These are phyloP conservation scores for Leishmania aethiopica DNA, from an alignment of 208 protist genomes.

Conservation along the genomic window DNA sequence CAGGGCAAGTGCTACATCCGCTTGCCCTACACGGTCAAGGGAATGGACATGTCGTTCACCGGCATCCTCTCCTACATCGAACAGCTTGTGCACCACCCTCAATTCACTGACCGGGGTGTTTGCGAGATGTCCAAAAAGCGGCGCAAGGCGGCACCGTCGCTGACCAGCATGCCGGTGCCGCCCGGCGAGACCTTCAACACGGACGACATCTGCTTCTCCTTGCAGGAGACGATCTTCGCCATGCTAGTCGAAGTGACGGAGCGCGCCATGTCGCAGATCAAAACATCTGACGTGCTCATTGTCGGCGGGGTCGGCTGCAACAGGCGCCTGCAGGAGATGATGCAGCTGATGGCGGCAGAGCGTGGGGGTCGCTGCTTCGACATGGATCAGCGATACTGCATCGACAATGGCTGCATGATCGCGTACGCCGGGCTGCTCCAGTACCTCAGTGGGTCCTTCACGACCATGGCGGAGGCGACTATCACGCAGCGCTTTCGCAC, in stretches of 20 bases:
- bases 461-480: constrained; percentile 64
- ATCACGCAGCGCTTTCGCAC: constrained; percentile 95
- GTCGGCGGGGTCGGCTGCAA: constrained; percentile 99
- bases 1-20: constrained; percentile 87
- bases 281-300: constrained; percentile 96
- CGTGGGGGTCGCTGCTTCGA: constrained; percentile 89
- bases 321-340: constrained; percentile 97
- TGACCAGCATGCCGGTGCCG: constrained; percentile 35
- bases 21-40: constrained; percentile 98
- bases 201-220: constrained; percentile 98
- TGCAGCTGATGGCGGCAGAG: constrained; percentile 92
- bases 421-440: constrained; percentile 96
- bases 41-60: constrained; percentile 98
- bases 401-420: constrained; percentile 99
- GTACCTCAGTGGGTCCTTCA: constrained; percentile 82
- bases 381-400: constrained; percentile 99
- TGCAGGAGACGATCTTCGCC: constrained; percentile 99
- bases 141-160: constrained; percentile 31
- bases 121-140: constrained; percentile 25
- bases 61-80: constrained; percentile 94
- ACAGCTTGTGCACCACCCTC: constrained; percentile 64
- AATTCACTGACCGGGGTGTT: constrained; percentile 56
- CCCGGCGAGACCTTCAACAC: constrained; percentile 77
- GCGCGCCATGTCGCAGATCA: constrained; percentile 98
- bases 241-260: constrained; percentile 99